Evolutionary conservation across 2,329 filamentous ascomycete species (phyloP), one percentile per base, ranked within the genome.

Genomic region (Arthrocladium fulminans): DNA sequence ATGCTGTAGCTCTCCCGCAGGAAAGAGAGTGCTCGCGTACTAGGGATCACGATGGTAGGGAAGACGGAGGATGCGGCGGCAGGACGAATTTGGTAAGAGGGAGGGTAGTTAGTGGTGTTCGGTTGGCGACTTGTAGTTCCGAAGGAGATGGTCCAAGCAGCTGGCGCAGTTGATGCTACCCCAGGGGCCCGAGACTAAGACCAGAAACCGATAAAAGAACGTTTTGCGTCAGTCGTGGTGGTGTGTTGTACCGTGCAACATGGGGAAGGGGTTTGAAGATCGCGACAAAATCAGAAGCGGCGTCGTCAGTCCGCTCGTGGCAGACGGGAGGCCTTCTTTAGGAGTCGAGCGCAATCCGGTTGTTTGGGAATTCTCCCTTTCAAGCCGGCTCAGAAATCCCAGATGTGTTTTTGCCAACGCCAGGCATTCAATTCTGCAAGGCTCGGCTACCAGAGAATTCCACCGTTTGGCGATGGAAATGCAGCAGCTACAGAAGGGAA

Each of bases 261-360:
- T 35, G 55, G 23, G 54, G 56, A 51, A 53, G 58, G 23, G 4
- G 38, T 3, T 40, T 40, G 38, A 40, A 25, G 38, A 40, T 23
- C 19, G 38, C 38, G 19, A 40, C 38, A 22, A 22, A 40, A 12
- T 6, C 5, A 15, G 23, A 40, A 40, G 38, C 5, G 23, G 38
- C 7, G n/a, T 8, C 10, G n/a, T n/a, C n/a, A n/a, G n/a, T n/a
- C n/a, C n/a, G n/a, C n/a, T n/a, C n/a, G 13, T 35, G 6, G 32
- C 6, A 35, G 6, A 35, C n/a, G n/a, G n/a, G n/a, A n/a, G n/a
- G n/a, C n/a, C 32, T 5, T 35, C 6, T 35, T 35, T 35, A 35
- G 32, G 32, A 35, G 32, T 35, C 13, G 17, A 6, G 32, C 32
- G 32, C 32, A n/a, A 7, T 35, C 32, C 32, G 13, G 17, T 7